Evolutionary conservation across 2,329 filamentous ascomycete genomes (phyloP).

Genomic region (Neofusicoccum sp.): DNA sequence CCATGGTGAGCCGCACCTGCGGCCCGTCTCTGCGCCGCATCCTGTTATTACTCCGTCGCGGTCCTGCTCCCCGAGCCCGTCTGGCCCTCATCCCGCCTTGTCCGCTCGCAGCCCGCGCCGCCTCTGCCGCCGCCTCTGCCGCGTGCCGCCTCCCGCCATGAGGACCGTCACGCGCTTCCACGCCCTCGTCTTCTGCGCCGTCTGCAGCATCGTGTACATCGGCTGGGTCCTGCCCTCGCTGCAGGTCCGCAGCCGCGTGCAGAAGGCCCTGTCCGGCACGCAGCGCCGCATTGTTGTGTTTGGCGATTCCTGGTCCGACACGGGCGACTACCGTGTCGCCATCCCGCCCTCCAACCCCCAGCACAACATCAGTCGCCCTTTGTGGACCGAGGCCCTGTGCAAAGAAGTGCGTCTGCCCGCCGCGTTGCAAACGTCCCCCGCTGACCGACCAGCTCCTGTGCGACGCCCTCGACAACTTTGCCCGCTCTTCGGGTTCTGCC

Average conservation of each 20-base stretch:
- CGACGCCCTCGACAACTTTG: constrained; percentile 38
- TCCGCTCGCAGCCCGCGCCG: background rate
- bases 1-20: constrained; percentile 8
- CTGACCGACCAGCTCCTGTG: constrained; percentile 31
- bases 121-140: background rate
- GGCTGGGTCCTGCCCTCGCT: constrained; percentile 30
- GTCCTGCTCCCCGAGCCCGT: background rate
- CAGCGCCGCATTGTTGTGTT: constrained; percentile 37
- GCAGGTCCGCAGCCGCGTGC: constrained; percentile 28
- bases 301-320: constrained; percentile 41
- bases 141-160: constrained; percentile 23
- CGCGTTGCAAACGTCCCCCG: background rate
- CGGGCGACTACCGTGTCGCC: constrained; percentile 33
- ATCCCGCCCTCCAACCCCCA: constrained; percentile 28
- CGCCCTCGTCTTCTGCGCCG: constrained; percentile 25
- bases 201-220: constrained; percentile 32
- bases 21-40: background rate
- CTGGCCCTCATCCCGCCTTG: background rate
- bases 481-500: constrained; percentile 29
- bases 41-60: background rate
- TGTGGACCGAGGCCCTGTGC: constrained; percentile 39
- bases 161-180: constrained; percentile 33
- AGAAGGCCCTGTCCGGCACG: constrained; percentile 30
- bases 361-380: constrained; percentile 30
- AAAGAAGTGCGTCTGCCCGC: constrained; percentile 29